phyloP scores from a whole-genome alignment of 2,329 filamentous ascomycete species.

The Kalaharituber pfeilii region DNA sequence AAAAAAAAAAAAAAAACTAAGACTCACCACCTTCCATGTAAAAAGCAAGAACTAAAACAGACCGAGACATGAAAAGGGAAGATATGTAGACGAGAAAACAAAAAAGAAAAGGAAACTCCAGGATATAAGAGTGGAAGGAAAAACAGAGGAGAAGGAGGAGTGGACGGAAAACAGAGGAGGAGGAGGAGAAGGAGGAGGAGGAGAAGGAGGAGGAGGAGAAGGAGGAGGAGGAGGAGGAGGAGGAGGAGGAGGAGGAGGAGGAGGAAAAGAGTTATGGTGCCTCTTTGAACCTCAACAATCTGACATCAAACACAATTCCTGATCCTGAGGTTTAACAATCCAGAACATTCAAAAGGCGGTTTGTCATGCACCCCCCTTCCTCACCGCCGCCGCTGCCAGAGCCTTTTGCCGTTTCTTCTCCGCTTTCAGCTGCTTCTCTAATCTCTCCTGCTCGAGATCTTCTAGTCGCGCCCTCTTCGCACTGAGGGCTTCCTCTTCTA shows the following conservation, averaged over 20 bases:
- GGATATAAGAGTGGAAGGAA: background rate
- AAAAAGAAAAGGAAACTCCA: background rate
- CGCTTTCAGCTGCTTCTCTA: conserved; percentile 19
- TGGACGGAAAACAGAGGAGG: background rate
- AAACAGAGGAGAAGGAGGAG: background rate
- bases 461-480: conserved; percentile 16
- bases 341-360: too few relatives aligned
- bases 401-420: conserved; percentile 18
- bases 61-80: too few relatives aligned
- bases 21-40: too few relatives aligned
- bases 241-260: background rate
- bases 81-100: background rate
- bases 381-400: conserved; percentile 6
- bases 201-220: background rate
- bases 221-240: background rate
- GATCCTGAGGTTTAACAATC: background rate
- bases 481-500: conserved; percentile 22
- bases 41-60: too few relatives aligned
- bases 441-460: conserved; percentile 20
- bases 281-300: background rate
- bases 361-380: background rate
- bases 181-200: background rate
- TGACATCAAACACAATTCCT: background rate
- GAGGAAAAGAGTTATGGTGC: background rate
- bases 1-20: too few relatives aligned